Base-by-base conservation (phyloP, 116 monocot genomes). In the Thalassia testudinum region DNA sequence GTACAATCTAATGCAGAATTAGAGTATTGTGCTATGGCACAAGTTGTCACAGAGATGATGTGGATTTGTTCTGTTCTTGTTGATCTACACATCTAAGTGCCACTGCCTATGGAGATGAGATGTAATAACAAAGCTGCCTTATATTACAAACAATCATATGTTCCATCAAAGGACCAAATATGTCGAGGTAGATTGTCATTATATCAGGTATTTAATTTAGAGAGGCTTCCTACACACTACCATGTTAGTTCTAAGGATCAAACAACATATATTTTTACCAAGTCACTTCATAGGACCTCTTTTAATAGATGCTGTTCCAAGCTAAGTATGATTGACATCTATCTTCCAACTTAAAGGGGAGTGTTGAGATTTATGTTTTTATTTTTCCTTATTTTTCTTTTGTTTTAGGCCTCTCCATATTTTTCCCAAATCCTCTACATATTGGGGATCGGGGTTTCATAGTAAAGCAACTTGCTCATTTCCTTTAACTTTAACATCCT, bases 151-250 rank as follows among this genome's bases (percentile, higher is more conserved):
- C 54, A 54, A 54, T 18, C 37, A 27, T n/a, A 20, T 37, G 29
- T 54, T 37, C n/a, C 54, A 54, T 54, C 19, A 54, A 12, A 3
- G 37, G 1, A 54, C 54, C 15, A 54, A 54, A 17, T 30, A 34
- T 26, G 12, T 54, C 8, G 54, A 54, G 18, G 4, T 54, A 8
- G 54, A 54, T 12, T 54, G 54, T 18, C 54, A 54, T 34, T 34
- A 34, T 10, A 34, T 10, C 30, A 34, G 30, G 30, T 3, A 34
- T 10, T 10, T 34, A 10, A 34, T 34, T 10, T 10, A 34, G 16
- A 26, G 24, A 5, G 26, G 26, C 0, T 34, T 34, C 6, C 3
- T 34, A 34, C 10, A 10, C 20, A n/a, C 5, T 29, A 5, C 12
- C 20, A 54, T 20, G 18, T 54, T 17, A 15, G 1, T 18, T 19